Evolutionary conservation across 2,329 filamentous ascomycete genomes (phyloP).

Genomic region (Dothidotthia symphoricarpi): DNA sequence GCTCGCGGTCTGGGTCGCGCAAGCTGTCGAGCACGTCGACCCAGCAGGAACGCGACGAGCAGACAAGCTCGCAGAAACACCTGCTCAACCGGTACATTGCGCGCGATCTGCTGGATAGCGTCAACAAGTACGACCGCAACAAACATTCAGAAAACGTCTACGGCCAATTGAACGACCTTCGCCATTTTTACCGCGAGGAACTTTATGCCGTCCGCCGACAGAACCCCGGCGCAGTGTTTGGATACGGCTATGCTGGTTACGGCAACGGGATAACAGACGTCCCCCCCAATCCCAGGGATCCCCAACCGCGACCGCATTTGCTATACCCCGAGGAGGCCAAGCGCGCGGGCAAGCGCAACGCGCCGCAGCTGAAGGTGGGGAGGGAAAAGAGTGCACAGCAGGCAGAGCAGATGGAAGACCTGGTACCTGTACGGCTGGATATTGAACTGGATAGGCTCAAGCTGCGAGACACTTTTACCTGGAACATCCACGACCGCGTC

Average conservation of each 20-base stretch:
- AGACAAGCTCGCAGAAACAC: slow-evolving; percentile 41
- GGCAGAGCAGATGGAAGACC: slow-evolving; percentile 84
- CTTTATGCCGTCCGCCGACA: slow-evolving; percentile 60
- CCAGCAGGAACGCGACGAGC: slow-evolving; percentile 40
- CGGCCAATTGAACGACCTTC: slow-evolving; percentile 45
- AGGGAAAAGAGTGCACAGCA: slow-evolving; percentile 81
- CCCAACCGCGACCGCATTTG: slow-evolving; percentile 49
- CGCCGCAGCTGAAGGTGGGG: slow-evolving; percentile 70
- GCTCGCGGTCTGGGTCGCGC: slow-evolving; percentile 59
- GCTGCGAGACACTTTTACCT: slow-evolving; percentile 94
- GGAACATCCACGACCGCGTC: slow-evolving; percentile 92
- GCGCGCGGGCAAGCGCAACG: slow-evolving; percentile 72
- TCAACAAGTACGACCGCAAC: slow-evolving; percentile 52
- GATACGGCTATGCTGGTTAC: slow-evolving; percentile 78
- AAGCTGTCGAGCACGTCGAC: slow-evolving; percentile 44
- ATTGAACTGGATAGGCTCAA: slow-evolving; percentile 96
- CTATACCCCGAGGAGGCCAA: slow-evolving; percentile 77
- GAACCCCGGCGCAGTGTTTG: slow-evolving; percentile 61
- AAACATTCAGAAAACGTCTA: slow-evolving; percentile 63
- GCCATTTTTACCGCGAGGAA: slow-evolving; percentile 29
- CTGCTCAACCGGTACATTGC: slow-evolving; percentile 64
- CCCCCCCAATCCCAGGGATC: slow-evolving; percentile 53
- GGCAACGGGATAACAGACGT: slow-evolving; percentile 78
- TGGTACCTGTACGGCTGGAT: slow-evolving; percentile 87
- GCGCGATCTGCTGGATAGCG: slow-evolving; percentile 61